Evolutionary conservation across 768 basidiomycete genomes (phyloP).

Genomic region (Podaxis mareebaensis): DNA sequence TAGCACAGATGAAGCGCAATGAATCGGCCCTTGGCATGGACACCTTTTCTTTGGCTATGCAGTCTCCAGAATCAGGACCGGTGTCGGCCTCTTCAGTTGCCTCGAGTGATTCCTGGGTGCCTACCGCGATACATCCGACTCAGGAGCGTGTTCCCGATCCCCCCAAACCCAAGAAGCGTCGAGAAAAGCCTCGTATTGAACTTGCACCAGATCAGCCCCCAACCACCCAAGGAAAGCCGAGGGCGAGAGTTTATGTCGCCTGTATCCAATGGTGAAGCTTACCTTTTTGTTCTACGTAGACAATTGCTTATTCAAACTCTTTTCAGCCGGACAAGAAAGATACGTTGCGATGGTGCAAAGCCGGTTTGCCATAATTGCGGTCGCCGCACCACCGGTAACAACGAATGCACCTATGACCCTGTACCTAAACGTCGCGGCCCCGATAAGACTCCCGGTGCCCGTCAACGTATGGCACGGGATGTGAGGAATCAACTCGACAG

Average conservation of each 20-base stretch:
- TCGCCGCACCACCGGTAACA: slow-evolving; percentile 44
- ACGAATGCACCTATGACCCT: slow-evolving; percentile 66
- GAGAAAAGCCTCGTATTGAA: slow-evolving; percentile 61
- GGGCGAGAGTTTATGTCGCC: slow-evolving; percentile 76
- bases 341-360: slow-evolving; percentile 80
- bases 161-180: slow-evolving; percentile 42
- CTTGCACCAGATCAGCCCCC: slow-evolving; percentile 77
- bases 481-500: slow-evolving; percentile 34
- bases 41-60: slow-evolving; percentile 1
- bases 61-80: background rate
- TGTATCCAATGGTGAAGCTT: slow-evolving; percentile 70
- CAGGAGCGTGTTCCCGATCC: slow-evolving; percentile 12
- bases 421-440: slow-evolving; percentile 80
- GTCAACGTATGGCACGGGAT: slow-evolving; percentile 59
- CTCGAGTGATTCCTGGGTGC: slow-evolving; percentile 8
- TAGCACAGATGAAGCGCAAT: slow-evolving; percentile 16
- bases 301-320: slow-evolving; percentile 10
- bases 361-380: slow-evolving; percentile 75
- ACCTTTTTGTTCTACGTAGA: slow-evolving; percentile 11
- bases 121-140: background rate
- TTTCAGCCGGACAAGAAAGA: slow-evolving; percentile 71
- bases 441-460: slow-evolving; percentile 77
- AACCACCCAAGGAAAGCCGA: slow-evolving; percentile 78
- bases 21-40: slow-evolving; percentile 10
- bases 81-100: background rate